A percentile compares a stretch with the other conserved stretches of the same genome.
phyloP scores from a whole-genome alignment of 2,329 filamentous ascomycete species.

The Verticillium nonalfalfae region DNA sequence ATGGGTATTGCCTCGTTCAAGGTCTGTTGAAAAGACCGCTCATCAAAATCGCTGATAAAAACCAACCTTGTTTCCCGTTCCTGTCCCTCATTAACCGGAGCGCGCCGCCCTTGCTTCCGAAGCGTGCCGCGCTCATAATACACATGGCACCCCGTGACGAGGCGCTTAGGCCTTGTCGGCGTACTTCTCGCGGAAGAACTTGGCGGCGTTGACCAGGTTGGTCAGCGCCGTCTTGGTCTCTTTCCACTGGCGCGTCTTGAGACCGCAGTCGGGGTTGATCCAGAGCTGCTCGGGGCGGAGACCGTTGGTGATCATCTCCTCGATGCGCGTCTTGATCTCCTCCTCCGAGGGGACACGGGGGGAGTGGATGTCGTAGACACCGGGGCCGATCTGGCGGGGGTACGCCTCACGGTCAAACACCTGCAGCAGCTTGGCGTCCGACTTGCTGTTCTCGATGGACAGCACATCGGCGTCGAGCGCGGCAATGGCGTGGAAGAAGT shows the following conservation, averaged over 20 bases:
- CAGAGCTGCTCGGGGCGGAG: slow-evolving; percentile 98
- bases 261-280: slow-evolving; percentile 98
- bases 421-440: slow-evolving; percentile 96
- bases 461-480: slow-evolving; percentile 97
- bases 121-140: background rate
- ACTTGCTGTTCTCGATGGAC: slow-evolving; percentile 99
- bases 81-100: background rate
- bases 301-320: slow-evolving; percentile 89
- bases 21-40: slow-evolving; percentile 14
- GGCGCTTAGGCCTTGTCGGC: slow-evolving; percentile 23
- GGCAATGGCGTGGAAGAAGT: slow-evolving; percentile 99
- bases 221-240: slow-evolving; percentile 94
- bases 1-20: slow-evolving; percentile 11
- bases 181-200: slow-evolving; percentile 91
- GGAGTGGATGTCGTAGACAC: slow-evolving; percentile 99
- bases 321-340: slow-evolving; percentile 96
- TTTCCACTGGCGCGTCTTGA: slow-evolving; percentile 98
- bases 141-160: background rate
- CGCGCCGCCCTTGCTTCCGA: background rate
- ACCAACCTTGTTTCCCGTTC: background rate
- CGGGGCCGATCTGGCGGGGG: slow-evolving; percentile 95
- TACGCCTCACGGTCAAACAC: slow-evolving; percentile 98
- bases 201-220: slow-evolving; percentile 98
- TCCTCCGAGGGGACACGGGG: slow-evolving; percentile 94
- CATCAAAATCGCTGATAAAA: slow-evolving; percentile 1